Evolutionary conservation across 2,329 filamentous ascomycete species (phyloP).

Genomic region (Cordyceps sp.): DNA sequence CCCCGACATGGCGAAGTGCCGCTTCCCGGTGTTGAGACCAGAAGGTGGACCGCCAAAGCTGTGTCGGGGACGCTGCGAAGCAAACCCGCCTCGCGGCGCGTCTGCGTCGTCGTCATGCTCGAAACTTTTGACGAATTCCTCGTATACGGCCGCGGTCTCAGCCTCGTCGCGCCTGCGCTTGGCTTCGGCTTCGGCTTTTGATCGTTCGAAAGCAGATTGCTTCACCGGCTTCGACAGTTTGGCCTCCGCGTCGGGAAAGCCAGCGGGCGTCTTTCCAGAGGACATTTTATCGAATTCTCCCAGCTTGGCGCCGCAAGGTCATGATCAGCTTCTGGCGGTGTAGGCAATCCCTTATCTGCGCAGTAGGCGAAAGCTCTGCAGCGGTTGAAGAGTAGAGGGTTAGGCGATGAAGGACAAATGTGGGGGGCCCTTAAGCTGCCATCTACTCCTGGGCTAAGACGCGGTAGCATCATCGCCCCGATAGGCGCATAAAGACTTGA

Average conservation of each 20-base stretch:
- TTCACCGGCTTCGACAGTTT: slow-evolving; percentile 70
- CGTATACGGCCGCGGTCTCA: slow-evolving; percentile 73
- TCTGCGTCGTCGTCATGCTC: slow-evolving; percentile 41
- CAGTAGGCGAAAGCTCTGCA: no score
- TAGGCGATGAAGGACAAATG: no score
- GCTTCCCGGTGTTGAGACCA: slow-evolving; percentile 19
- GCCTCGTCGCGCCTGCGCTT: slow-evolving; percentile 72
- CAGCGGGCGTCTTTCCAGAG: slow-evolving; percentile 27
- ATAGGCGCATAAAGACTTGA: slow-evolving; percentile 1
- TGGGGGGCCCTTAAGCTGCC: no score
- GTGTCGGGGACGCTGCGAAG: slow-evolving; percentile 8
- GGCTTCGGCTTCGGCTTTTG: slow-evolving; percentile 77
- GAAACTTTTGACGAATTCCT: slow-evolving; percentile 75
- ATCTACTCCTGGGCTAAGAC: not conserved
- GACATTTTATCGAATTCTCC: no score
- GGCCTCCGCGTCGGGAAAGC: slow-evolving; percentile 56
- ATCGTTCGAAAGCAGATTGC: slow-evolving; percentile 75
- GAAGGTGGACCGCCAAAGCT: slow-evolving; percentile 10
- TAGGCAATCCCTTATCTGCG: no score
- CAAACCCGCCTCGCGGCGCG: slow-evolving; percentile 2
- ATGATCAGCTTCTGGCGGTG: no score
- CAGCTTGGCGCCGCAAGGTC: no score
- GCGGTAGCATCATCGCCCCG: not conserved
- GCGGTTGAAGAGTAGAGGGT: no score
- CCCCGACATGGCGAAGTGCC: slow-evolving; percentile 47